Conservation (phyloP, 441 rosid species). For the Croton laevigatus region DNA sequence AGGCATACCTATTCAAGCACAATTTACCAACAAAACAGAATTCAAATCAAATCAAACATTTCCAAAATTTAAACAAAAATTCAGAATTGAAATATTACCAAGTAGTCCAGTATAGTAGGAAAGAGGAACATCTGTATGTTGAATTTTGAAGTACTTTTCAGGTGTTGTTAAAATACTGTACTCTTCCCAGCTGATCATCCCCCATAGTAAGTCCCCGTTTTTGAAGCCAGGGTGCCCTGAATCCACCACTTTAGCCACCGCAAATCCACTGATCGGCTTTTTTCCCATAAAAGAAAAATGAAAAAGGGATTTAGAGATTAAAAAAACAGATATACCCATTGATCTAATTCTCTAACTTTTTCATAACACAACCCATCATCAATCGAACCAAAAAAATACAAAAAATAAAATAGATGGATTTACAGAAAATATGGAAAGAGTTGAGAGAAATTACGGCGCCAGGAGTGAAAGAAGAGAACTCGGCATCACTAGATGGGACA, state of each 20-base stretch:
- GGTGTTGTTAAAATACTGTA: not conserved
- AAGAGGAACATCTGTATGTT: conserved; percentile 1
- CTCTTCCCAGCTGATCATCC: not conserved
- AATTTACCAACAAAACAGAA: not conserved
- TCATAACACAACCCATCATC: not conserved
- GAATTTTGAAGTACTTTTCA: not conserved
- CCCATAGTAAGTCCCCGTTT: conserved; percentile 3
- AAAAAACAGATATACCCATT: not conserved
- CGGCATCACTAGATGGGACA: not conserved
- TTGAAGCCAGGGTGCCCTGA: conserved; percentile 2
- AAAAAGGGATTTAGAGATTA: not conserved
- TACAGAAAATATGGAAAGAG: not conserved
- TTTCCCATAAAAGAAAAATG: conserved; percentile 12
- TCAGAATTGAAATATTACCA: not conserved
- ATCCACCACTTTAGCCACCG: conserved; percentile 8
- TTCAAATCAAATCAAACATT: too few species aligned
- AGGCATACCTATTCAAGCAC: conserved; percentile 6
- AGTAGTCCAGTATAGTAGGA: conserved; percentile 16
- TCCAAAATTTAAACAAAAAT: not conserved
- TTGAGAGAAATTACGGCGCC: conserved; percentile 31
- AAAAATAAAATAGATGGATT: not conserved
- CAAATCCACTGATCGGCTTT: conserved; percentile 1
- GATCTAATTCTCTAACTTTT: too few species aligned
- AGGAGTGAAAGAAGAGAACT: conserved; percentile 26
- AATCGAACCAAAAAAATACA: conserved; percentile 11